Evolutionary conservation across 78 protist species (phyloP).

Genomic region (Protostelium mycophagum): DNA sequence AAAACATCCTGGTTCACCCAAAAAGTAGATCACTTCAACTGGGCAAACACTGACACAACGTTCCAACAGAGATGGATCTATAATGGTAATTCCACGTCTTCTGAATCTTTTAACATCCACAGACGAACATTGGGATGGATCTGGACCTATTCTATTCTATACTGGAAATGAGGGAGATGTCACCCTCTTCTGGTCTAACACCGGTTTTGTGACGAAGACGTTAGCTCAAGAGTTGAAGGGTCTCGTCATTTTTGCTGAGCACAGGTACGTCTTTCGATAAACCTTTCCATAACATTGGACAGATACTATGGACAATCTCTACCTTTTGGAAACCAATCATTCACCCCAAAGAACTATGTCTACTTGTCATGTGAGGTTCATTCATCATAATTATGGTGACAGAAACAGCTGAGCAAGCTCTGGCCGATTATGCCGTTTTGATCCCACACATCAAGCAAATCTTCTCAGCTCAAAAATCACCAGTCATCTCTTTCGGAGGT

Average conservation of each 20-base stretch:
- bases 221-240: slow-evolving; percentile 60
- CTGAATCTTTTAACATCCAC: not conserved
- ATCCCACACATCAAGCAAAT: not conserved
- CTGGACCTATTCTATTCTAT: slow-evolving; percentile 70
- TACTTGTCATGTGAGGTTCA: slow-evolving; percentile 44
- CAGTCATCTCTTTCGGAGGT: not conserved
- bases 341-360: slow-evolving; percentile 12
- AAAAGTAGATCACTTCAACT: slow-evolving; percentile 57
- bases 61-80: slow-evolving; percentile 51
- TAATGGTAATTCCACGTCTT: slow-evolving; percentile 19
- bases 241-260: slow-evolving; percentile 74
- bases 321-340: slow-evolving; percentile 54
- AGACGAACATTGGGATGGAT: not conserved
- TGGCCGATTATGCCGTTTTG: slow-evolving; percentile 64
- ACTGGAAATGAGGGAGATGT: slow-evolving; percentile 89
- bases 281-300: slow-evolving; percentile 26
- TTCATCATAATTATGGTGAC: slow-evolving; percentile 15
- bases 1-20: slow-evolving; percentile 35
- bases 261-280: slow-evolving; percentile 3
- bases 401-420: slow-evolving; percentile 63
- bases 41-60: slow-evolving; percentile 18
- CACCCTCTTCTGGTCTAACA: slow-evolving; percentile 57
- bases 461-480: not conserved
- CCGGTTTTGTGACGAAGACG: slow-evolving; percentile 72
- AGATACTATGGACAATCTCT: slow-evolving; percentile 68